Conservation (phyloP, 1,284 basidiomycete genomes). For the Moesziomyces sp. region DNA sequence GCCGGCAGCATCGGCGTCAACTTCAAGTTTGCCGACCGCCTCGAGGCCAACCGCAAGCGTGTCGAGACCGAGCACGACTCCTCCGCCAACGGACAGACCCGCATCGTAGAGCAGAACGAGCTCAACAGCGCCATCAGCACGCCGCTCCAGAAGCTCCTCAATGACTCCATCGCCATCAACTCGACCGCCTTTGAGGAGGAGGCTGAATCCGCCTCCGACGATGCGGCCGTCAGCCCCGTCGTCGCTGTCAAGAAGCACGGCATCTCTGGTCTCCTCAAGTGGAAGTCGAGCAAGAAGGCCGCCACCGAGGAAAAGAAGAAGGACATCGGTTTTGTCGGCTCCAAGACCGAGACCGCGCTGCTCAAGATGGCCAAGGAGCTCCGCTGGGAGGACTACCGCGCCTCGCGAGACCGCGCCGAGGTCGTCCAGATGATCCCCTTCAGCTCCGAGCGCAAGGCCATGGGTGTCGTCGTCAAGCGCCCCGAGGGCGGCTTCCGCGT, state of each 20-base stretch:
- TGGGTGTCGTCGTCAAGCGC: slow-evolving; percentile 86
- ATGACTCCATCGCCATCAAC: slow-evolving; percentile 88
- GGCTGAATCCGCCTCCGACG: slow-evolving; percentile 69
- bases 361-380: slow-evolving; percentile 88
- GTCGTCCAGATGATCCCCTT: slow-evolving; percentile 93
- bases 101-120: slow-evolving; percentile 82
- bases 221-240: slow-evolving; percentile 19
- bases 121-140: slow-evolving; percentile 73
- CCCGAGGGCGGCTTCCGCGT: slow-evolving; percentile 75
- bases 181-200: slow-evolving; percentile 82
- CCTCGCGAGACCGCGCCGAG: slow-evolving; percentile 76
- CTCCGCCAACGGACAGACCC: slow-evolving; percentile 72
- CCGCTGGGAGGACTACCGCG: slow-evolving; percentile 81
- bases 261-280: slow-evolving; percentile 34
- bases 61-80: slow-evolving; percentile 75
- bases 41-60: slow-evolving; percentile 79
- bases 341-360: slow-evolving; percentile 95
- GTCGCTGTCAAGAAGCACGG: slow-evolving; percentile 37
- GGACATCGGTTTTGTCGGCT: slow-evolving; percentile 80
- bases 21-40: slow-evolving; percentile 86
- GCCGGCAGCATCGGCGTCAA: slow-evolving; percentile 93
- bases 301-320: slow-evolving; percentile 36
- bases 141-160: slow-evolving; percentile 78
- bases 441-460: slow-evolving; percentile 92
- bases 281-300: slow-evolving; percentile 20